These are phyloP conservation scores for Lactarius sanguifluus DNA, from an alignment of 768 basidiomycete species.

Conservation along the genomic window DNA sequence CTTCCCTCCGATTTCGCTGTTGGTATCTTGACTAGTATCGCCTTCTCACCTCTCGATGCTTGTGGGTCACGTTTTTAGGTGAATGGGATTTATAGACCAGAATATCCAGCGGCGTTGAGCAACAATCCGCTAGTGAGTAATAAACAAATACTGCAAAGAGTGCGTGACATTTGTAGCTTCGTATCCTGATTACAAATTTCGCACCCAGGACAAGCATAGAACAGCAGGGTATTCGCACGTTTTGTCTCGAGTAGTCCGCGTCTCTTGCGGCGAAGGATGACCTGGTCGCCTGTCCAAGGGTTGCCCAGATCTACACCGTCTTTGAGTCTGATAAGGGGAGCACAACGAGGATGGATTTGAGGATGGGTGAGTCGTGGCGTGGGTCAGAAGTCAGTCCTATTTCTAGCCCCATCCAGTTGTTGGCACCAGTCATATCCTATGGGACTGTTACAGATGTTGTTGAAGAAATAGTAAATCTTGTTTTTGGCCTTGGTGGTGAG, in stretches of 20 bases:
- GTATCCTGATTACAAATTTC: neutral
- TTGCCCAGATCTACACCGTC: too few relatives aligned
- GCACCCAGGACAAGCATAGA: neutral
- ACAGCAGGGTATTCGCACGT: neutral
- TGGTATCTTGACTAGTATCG: neutral
- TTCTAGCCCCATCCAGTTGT: too few relatives aligned
- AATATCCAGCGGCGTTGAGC: neutral
- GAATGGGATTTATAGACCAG: neutral
- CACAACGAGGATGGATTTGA: too few relatives aligned
- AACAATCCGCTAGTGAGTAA: neutral
- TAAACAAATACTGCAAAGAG: neutral
- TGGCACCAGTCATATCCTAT: too few relatives aligned
- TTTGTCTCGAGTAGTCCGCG: neutral
- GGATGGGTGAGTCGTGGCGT: too few relatives aligned
- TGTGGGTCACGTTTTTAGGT: too few relatives aligned
- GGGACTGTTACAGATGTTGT: too few relatives aligned
- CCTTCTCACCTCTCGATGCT: neutral
- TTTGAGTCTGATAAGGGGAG: too few relatives aligned
- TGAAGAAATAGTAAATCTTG: too few relatives aligned
- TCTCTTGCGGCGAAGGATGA: neutral
- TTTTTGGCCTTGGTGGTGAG: too few relatives aligned
- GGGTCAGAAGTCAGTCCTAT: too few relatives aligned
- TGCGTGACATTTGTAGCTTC: neutral
- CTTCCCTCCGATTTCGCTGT: neutral
- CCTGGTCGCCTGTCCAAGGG: neutral